phyloP scores from a whole-genome alignment of 305 asterid genomes.

The Galium porrigens region DNA sequence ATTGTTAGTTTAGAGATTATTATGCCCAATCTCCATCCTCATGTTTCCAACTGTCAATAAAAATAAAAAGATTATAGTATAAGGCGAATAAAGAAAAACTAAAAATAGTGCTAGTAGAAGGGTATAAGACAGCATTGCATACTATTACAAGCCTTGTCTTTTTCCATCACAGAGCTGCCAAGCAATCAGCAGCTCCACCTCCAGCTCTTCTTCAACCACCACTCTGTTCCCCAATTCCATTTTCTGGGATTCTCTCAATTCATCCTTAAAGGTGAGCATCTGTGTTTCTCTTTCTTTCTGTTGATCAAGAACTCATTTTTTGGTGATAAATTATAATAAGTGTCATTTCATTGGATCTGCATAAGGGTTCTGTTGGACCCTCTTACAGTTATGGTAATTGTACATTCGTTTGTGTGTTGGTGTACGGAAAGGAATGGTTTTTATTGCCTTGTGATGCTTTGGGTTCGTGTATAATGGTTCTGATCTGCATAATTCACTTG shows the following conservation, averaged over 20 bases:
- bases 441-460: not conserved
- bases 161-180: conserved; percentile 5
- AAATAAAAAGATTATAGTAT: not conserved
- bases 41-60: conserved; percentile 17
- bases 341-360: conserved; percentile 11
- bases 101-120: not conserved
- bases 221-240: not conserved
- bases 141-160: not conserved
- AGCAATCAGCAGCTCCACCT: conserved; percentile 12
- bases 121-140: not conserved
- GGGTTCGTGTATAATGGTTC: not conserved
- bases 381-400: not conserved
- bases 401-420: not conserved
- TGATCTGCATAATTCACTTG: conserved; percentile 6
- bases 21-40: conserved; percentile 5
- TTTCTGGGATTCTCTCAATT: not conserved
- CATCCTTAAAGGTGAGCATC: not conserved
- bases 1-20: no score
- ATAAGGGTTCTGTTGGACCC: not conserved
- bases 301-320: not conserved
- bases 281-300: not conserved
- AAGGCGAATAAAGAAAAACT: not conserved
- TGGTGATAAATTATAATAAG: not conserved
- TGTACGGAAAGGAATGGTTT: not conserved
- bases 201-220: conserved; percentile 8